Base-by-base conservation (phyloP, 768 basidiomycete species). In the Tricholoma matsutake region DNA sequence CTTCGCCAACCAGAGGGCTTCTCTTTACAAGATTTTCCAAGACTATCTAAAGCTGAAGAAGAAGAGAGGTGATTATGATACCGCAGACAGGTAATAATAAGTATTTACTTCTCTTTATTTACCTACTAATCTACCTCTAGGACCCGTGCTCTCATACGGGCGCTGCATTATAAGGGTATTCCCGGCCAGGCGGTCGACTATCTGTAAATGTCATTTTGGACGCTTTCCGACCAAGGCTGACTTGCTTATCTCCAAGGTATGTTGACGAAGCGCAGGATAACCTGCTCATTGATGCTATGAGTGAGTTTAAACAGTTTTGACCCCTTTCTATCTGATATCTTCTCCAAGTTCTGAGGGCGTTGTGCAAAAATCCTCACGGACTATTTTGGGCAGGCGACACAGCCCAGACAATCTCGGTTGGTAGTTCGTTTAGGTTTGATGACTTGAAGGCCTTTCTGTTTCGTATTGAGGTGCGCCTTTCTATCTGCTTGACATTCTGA, bases 371-470 rank as follows among this genome's bases (percentile, higher is more conserved):
- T 64, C 80, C 83, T 0, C 75, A 87, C 51, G 89, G 89, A 0
- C 71, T 90, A 25, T 87, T 91, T 62, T 91, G 88, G 87, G 89
- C 88, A 1, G 90, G 90, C 0, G 90, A 92, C 66, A 91, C 90
- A 0, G 88, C 90, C 0, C 90, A 92, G 63, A 88, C 89, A 0
- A 91, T 92, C 35, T 85, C 87, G 0, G 80, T 83, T 1, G 90
- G 89, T 2, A 88, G 86, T 62, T 81, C 87, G 0, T 92, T 92
- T 64, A 75, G 85, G 8, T 92, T 92, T 68, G 76, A 87, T 58
- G 87, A 90, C 45, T 68, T 92, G 57, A 90, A 86, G 67, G 82
- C 89, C 0, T 88, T 88, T 63, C 63, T 89, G 29, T 83, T 81
- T 58, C 78, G 85, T 41, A 69, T 84, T 1, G 88, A 91, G 74